Evolutionary conservation across 2,329 filamentous ascomycete genomes (phyloP).

Genomic region (Macrophomina pseudophaseolina): DNA sequence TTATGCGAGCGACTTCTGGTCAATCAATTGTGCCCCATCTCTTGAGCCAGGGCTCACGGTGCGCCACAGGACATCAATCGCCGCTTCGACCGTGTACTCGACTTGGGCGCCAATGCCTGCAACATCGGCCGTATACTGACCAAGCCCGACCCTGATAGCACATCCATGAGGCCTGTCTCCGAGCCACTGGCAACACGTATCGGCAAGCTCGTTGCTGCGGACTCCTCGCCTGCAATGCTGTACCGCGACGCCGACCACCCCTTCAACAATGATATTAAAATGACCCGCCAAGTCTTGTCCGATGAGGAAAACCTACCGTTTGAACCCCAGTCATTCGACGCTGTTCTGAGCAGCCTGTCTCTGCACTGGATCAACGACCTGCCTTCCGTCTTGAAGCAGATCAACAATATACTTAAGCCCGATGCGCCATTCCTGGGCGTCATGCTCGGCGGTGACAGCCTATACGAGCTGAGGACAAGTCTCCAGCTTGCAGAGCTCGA

Average conservation of each 20-base stretch:
- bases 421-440: slow-evolving; percentile 91
- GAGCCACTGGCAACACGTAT: slow-evolving; percentile 75
- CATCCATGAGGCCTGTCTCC: slow-evolving; percentile 63
- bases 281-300: slow-evolving; percentile 76
- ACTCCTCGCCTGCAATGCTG: slow-evolving; percentile 78
- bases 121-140: slow-evolving; percentile 86
- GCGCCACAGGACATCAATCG: slow-evolving; percentile 86
- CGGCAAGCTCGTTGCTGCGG: slow-evolving; percentile 75
- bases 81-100: slow-evolving; percentile 80
- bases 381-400: slow-evolving; percentile 79
- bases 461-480: slow-evolving; percentile 91
- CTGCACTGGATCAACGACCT: slow-evolving; percentile 99
- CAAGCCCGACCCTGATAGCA: slow-evolving; percentile 64
- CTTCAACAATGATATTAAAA: slow-evolving; percentile 75
- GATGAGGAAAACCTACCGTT: slow-evolving; percentile 79
- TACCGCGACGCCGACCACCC: slow-evolving; percentile 76
- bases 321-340: slow-evolving; percentile 77
- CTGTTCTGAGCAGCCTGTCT: slow-evolving; percentile 85
- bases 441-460: slow-evolving; percentile 93
- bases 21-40: slow-evolving; percentile 31
- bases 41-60: not conserved
- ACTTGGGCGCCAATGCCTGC: slow-evolving; percentile 94
- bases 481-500: slow-evolving; percentile 93
- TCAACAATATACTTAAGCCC: slow-evolving; percentile 86
- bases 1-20: slow-evolving; percentile 86